Evolutionary conservation across 495 filamentous ascomycete genomes (phyloP).

Genomic region (Penicillium fimorum): DNA sequence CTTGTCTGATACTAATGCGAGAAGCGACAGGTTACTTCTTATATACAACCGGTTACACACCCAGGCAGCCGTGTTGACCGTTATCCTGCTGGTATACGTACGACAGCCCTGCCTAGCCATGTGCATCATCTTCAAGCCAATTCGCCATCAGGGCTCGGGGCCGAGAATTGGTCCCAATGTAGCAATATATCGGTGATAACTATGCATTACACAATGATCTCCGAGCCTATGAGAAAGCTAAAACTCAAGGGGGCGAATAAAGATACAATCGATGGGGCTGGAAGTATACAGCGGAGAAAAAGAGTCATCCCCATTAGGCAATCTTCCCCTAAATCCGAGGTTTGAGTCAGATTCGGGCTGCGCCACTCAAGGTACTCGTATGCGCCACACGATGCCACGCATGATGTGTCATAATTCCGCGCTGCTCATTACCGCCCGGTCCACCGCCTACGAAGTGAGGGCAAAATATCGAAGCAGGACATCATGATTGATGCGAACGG

Average conservation of each 20-base stretch:
- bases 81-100: background rate
- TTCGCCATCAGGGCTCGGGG: conserved; percentile 4
- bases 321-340: conserved; percentile 9
- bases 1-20: background rate
- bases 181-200: conserved; percentile 8
- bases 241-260: background rate
- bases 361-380: background rate
- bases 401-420: background rate
- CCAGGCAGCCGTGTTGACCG: background rate
- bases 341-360: background rate
- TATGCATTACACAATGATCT: background rate
- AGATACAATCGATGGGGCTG: background rate
- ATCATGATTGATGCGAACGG: background rate
- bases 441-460: background rate
- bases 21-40: background rate
- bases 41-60: background rate
- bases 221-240: background rate
- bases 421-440: background rate
- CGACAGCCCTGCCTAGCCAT: background rate
- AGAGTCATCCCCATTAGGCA: background rate
- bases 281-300: background rate
- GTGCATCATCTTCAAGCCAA: background rate
- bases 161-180: background rate
- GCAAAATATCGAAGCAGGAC: background rate
- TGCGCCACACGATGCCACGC: background rate